Conservation (phyloP, 352 stramenopile genomes). For the Pythium monospermum region DNA sequence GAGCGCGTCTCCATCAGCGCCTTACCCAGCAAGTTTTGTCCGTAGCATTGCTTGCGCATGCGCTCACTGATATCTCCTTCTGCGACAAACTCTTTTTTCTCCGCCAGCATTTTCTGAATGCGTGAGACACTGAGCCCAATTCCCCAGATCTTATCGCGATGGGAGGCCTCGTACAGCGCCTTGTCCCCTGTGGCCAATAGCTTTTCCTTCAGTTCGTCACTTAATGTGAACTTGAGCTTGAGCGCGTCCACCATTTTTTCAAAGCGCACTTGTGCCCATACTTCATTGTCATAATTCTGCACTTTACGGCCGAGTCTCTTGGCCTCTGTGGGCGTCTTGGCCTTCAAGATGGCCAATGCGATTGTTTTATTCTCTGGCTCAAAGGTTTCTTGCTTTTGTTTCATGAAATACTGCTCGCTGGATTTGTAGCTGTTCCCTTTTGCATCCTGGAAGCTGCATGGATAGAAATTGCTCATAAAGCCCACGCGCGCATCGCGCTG, state of each 20-base stretch:
- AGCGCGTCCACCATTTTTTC: conserved; percentile 52
- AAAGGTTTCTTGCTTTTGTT: conserved; percentile 64
- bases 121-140: conserved; percentile 42
- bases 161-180: conserved; percentile 49
- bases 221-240: conserved; percentile 52
- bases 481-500: conserved; percentile 31
- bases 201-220: conserved; percentile 24
- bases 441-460: conserved; percentile 38
- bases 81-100: conserved; percentile 29
- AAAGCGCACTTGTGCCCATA: conserved; percentile 38
- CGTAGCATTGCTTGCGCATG: conserved; percentile 34
- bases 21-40: conserved; percentile 48
- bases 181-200: conserved; percentile 45
- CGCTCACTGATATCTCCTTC: conserved; percentile 31
- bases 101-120: conserved; percentile 34
- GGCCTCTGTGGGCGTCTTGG: conserved; percentile 36
- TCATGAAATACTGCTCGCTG: conserved; percentile 75
- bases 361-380: conserved; percentile 36
- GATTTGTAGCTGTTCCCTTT: conserved; percentile 39
- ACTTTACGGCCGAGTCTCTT: conserved; percentile 55
- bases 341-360: conserved; percentile 40
- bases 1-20: conserved; percentile 45
- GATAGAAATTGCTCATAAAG: conserved; percentile 60
- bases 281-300: conserved; percentile 40
- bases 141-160: conserved; percentile 48